Percentiles rank a stretch among this genome's conserved stretches.
Conservation (phyloP, 768 basidiomycete genomes). For the Russula emetica region DNA sequence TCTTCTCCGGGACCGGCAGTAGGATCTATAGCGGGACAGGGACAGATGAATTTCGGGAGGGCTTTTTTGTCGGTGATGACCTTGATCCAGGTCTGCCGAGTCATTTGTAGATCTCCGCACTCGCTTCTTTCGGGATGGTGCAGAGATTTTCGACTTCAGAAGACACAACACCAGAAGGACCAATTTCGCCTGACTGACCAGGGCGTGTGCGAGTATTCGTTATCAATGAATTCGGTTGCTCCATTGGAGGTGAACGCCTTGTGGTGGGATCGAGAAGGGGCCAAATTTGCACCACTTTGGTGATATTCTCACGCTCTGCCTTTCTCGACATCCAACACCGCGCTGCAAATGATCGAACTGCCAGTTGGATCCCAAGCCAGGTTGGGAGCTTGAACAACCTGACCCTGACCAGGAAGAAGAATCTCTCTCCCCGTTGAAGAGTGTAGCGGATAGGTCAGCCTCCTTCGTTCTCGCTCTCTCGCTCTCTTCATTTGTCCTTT, state of each 20-base stretch:
- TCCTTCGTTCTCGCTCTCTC: background rate
- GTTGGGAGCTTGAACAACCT: constrained; percentile 53
- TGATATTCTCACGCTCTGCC: constrained; percentile 5
- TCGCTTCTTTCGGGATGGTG: constrained; percentile 23
- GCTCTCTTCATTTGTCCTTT: background rate
- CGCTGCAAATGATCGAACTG: constrained; percentile 34
- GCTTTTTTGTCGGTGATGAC: constrained; percentile 10
- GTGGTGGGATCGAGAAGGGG: background rate
- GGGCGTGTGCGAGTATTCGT: background rate
- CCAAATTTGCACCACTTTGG: constrained; percentile 1
- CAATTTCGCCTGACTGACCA: constrained; percentile 1
- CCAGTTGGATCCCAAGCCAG: constrained; percentile 55
- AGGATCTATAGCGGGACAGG: constrained; percentile 51
- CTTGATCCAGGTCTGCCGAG: constrained; percentile 5
- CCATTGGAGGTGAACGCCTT: background rate
- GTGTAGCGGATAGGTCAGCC: constrained; percentile 57
- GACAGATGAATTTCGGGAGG: constrained; percentile 23
- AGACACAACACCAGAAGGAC: background rate
- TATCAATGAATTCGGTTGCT: constrained; percentile 2
- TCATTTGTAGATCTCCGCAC: constrained; percentile 9
- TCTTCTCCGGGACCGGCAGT: constrained; percentile 68
- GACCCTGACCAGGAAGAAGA: constrained; percentile 40
- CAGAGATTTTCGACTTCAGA: constrained; percentile 12
- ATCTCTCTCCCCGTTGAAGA: constrained; percentile 39
- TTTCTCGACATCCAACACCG: background rate